phyloP scores from a whole-genome alignment of 1,284 basidiomycete genomes.

The Tausonia pullulans region DNA sequence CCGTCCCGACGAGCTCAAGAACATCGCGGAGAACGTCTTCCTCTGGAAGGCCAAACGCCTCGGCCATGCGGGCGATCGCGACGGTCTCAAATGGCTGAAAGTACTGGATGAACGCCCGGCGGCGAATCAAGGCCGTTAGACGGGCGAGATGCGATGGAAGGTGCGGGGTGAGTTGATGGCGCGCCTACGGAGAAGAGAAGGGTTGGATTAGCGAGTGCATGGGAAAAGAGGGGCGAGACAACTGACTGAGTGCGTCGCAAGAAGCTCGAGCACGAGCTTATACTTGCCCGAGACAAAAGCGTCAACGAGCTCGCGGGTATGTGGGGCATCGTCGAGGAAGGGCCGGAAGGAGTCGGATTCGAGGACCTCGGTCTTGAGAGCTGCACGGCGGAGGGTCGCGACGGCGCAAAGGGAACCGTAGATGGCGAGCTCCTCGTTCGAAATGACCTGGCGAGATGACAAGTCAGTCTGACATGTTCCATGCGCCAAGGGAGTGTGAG shows the following conservation, averaged over 20 bases:
- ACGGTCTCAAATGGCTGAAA: constrained; percentile 75
- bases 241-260: constrained; percentile 58
- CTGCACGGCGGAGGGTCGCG: constrained; percentile 54
- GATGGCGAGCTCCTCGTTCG: constrained; percentile 66
- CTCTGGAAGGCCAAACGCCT: constrained; percentile 67
- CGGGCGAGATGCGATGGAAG: constrained; percentile 52
- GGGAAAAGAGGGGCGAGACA: not conserved
- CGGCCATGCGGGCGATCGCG: constrained; percentile 62
- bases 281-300: constrained; percentile 73
- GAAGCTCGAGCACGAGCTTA: constrained; percentile 59
- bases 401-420: constrained; percentile 71
- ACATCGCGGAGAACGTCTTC: constrained; percentile 58
- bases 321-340: constrained; percentile 60
- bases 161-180: constrained; percentile 60
- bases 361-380: constrained; percentile 54
- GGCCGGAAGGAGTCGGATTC: constrained; percentile 57
- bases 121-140: constrained; percentile 51
- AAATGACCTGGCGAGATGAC: constrained; percentile 45
- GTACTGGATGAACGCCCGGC: constrained; percentile 66
- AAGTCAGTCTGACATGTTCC: not conserved
- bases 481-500: not conserved
- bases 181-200: constrained; percentile 15
- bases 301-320: constrained; percentile 67
- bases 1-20: constrained; percentile 58
- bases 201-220: not conserved